Base-by-base conservation (phyloP, 2,329 filamentous ascomycete genomes). In the Ophiocordyceps sinensis region DNA sequence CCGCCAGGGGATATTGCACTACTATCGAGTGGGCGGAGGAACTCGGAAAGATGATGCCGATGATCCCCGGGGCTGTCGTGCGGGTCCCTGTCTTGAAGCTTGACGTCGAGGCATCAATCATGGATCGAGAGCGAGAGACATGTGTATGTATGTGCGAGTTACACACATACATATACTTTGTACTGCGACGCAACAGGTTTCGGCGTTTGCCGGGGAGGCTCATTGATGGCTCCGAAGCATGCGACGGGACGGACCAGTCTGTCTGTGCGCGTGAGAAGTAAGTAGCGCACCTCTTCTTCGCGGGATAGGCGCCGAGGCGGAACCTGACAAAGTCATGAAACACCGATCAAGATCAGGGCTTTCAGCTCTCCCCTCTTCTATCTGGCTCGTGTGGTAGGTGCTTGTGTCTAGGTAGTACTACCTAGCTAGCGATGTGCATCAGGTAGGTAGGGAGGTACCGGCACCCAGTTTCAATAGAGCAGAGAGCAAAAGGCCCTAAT, bases 1-100 rank as follows among this genome's bases (percentile, higher is more conserved):
- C 12, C 19, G 7, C 30, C 12, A 37, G 39, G 38, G 35, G 41
- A 43, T 38, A 43, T 43, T 43, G 38, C 41, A 38, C 34, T 28
- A 38, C 34, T 28, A 31, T 39, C n/a, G n/a, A 23, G 41, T 40
- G 41, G 39, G 26, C 30, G 32, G 23, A 28, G 39, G 29, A 9
- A 29, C 29, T 30, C 21, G 36, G 11, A 14, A 21, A 21, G 26
- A 31, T 23, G 39, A 17, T 44, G 36, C 14, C 17, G 26, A 23
- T 36, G 31, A 39, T 37, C 39, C 42, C 32, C 19, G 23, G 23
- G 23, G 6, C 23, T 7, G 3, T 6, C 23, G 23, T 6, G 23
- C 9, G 23, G 23, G 19, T 19, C 19, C 3, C 19, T 19, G 19
- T 19, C 19, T n/a, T n/a, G n/a, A n/a, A n/a, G n/a, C n/a, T n/a